Evolutionary conservation across 129 eudicot genomes (phyloP).

Genomic region (Heracleum sosnowskyi): DNA sequence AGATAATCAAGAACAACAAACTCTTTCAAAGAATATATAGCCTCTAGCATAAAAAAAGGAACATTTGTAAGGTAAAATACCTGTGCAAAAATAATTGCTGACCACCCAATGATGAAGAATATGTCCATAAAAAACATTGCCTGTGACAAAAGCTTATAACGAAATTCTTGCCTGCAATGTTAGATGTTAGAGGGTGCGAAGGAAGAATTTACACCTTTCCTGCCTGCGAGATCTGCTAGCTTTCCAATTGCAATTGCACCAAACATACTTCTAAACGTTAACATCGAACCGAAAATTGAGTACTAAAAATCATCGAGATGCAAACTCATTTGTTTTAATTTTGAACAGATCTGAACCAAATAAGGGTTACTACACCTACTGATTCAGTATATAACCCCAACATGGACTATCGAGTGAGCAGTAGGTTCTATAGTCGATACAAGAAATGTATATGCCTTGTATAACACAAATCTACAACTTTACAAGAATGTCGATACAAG

Average conservation of each 20-base stretch:
- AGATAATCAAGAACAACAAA: no score
- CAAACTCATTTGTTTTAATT: background rate
- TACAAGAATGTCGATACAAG: no score
- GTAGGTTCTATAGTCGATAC: no score
- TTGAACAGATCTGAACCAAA: background rate
- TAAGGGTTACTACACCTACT: background rate
- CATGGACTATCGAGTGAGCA: background rate
- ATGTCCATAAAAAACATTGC: conserved; percentile 18
- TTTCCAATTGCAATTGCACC: conserved; percentile 28
- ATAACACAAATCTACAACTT: no score
- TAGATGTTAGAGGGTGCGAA: background rate
- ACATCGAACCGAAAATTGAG: conserved; percentile 29
- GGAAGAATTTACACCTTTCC: conserved; percentile 22
- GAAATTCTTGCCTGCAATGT: background rate
- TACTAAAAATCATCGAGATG: conserved; percentile 14
- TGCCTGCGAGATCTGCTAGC: conserved; percentile 26
- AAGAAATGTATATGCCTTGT: no score
- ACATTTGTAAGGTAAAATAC: conserved; percentile 7
- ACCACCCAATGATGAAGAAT: conserved; percentile 23
- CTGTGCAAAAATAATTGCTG: conserved; percentile 20
- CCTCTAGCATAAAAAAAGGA: background rate
- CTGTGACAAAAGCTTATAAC: conserved; percentile 11
- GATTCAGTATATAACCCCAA: no score
- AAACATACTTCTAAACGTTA: conserved; percentile 25
- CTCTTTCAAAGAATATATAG: no score